A percentile compares a stretch with the other conserved stretches of the same genome.
Evolutionary conservation across 768 basidiomycete species (phyloP).

Genomic region (Rhodotorula diobovata): DNA sequence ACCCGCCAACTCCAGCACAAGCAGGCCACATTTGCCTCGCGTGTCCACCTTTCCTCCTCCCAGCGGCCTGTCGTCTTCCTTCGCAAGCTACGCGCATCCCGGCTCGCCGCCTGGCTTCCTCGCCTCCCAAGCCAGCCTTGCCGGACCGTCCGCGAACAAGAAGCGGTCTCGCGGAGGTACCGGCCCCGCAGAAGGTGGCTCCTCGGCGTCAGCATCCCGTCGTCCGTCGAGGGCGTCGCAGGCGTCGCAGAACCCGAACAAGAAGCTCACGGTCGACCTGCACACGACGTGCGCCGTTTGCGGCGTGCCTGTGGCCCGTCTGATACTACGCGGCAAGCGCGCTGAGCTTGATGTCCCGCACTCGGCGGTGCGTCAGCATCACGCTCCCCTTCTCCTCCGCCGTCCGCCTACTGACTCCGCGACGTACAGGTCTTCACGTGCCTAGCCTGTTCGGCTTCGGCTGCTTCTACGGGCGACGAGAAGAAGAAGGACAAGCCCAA

Average conservation of each 20-base stretch:
- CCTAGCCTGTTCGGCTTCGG: background rate
- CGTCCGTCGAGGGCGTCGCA: background rate
- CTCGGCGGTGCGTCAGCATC: background rate
- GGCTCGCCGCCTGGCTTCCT: too few relatives aligned
- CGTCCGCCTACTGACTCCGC: too few relatives aligned
- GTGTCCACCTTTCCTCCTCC: too few relatives aligned
- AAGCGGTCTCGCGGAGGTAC: background rate
- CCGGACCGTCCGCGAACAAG: too few relatives aligned
- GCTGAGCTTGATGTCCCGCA: conserved; percentile 32
- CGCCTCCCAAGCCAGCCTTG: too few relatives aligned
- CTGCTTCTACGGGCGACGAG: background rate
- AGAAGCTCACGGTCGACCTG: conserved; percentile 21
- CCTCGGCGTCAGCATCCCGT: too few relatives aligned
- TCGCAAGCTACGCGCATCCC: too few relatives aligned
- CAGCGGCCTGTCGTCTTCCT: too few relatives aligned
- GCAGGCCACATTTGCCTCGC: too few relatives aligned
- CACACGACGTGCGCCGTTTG: conserved; percentile 22
- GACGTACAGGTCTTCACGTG: conserved; percentile 3
- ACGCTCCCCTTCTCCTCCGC: too few relatives aligned
- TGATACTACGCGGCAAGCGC: conserved; percentile 39
- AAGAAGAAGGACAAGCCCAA: background rate
- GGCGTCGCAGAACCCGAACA: background rate
- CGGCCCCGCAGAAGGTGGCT: too few relatives aligned
- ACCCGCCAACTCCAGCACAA: too few relatives aligned
- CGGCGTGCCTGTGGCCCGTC: conserved; percentile 11